Evolutionary conservation across 768 basidiomycete genomes (phyloP).

Genomic region (Boletus pseudopeckii): DNA sequence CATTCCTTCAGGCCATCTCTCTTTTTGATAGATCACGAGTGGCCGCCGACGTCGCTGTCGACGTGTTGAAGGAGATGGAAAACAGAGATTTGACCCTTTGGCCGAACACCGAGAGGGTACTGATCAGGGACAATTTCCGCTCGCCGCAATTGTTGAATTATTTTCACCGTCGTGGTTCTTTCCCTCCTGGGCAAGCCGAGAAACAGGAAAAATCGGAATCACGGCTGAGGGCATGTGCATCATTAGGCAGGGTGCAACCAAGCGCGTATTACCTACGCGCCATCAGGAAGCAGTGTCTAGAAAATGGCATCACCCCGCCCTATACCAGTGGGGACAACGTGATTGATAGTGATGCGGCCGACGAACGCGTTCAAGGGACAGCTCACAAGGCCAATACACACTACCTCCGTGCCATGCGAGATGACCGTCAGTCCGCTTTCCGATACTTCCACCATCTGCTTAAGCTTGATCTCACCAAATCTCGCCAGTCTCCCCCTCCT

Average conservation of each 20-base stretch:
- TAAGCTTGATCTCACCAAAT: conserved; percentile 19
- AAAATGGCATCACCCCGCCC: conserved; percentile 17
- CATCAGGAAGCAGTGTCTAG: conserved; percentile 33
- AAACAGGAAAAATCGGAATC: conserved; percentile 10
- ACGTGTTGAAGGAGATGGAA: conserved; percentile 47
- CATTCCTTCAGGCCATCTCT: conserved; percentile 50
- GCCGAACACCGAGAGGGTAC: conserved; percentile 39
- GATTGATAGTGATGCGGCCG: neutral
- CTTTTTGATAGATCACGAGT: conserved; percentile 40
- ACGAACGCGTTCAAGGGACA: conserved; percentile 13
- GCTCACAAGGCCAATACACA: conserved; percentile 40
- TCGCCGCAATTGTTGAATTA: conserved; percentile 48
- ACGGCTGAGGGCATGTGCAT: conserved; percentile 22
- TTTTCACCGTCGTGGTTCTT: conserved; percentile 29
- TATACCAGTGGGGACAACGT: conserved; percentile 12
- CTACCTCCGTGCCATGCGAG: conserved; percentile 40
- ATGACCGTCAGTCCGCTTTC: conserved; percentile 43
- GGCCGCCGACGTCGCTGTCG: conserved; percentile 38
- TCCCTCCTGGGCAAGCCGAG: neutral
- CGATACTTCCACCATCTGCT: conserved; percentile 43
- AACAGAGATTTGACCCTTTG: conserved; percentile 40
- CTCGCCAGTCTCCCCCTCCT: conserved; percentile 3
- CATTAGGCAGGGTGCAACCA: conserved; percentile 34
- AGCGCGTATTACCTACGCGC: conserved; percentile 39
- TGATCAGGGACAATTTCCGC: conserved; percentile 51